A percentile compares a stretch with the other conserved stretches of the same genome.
Evolutionary conservation across 495 filamentous ascomycete genomes (phyloP).

Genomic region (Lasiosphaeria ovina): DNA sequence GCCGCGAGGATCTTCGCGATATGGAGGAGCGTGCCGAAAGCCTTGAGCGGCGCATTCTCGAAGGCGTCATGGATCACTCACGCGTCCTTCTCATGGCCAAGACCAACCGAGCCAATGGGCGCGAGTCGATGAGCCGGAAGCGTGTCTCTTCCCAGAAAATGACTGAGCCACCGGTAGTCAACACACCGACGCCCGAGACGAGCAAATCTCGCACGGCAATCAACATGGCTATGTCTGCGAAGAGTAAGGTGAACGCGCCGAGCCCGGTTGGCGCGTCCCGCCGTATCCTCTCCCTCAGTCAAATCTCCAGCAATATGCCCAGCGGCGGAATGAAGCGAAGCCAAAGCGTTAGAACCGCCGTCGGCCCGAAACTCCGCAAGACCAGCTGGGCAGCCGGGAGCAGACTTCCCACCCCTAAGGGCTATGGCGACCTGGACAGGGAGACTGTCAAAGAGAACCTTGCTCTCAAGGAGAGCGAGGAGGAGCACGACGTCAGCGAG

Average conservation of each 20-base stretch:
- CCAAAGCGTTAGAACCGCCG: constrained; percentile 62
- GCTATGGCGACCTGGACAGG: constrained; percentile 48
- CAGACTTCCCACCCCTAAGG: constrained; percentile 34
- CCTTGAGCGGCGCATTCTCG: constrained; percentile 86
- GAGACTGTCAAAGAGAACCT: constrained; percentile 45
- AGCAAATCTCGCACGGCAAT: constrained; percentile 42
- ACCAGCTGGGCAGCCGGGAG: constrained; percentile 64
- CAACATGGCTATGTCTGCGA: constrained; percentile 43
- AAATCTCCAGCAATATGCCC: constrained; percentile 75
- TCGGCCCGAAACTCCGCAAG: constrained; percentile 64
- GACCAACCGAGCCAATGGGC: constrained; percentile 39
- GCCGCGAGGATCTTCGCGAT: constrained; percentile 82
- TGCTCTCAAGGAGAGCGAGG: constrained; percentile 45
- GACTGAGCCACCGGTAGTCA: neutral
- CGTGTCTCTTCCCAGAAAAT: constrained; percentile 44
- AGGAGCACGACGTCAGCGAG: constrained; percentile 33
- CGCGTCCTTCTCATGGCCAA: constrained; percentile 75
- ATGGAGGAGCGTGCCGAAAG: constrained; percentile 86
- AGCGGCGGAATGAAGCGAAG: constrained; percentile 59
- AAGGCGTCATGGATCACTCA: constrained; percentile 94
- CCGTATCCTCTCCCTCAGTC: constrained; percentile 82
- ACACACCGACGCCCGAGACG: constrained; percentile 3
- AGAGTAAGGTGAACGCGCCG: constrained; percentile 36
- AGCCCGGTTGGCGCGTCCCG: constrained; percentile 56
- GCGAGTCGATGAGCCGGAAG: constrained; percentile 66